phyloP scores from a whole-genome alignment of 129 eudicot genomes.

The Saposhnikovia divaricata region DNA sequence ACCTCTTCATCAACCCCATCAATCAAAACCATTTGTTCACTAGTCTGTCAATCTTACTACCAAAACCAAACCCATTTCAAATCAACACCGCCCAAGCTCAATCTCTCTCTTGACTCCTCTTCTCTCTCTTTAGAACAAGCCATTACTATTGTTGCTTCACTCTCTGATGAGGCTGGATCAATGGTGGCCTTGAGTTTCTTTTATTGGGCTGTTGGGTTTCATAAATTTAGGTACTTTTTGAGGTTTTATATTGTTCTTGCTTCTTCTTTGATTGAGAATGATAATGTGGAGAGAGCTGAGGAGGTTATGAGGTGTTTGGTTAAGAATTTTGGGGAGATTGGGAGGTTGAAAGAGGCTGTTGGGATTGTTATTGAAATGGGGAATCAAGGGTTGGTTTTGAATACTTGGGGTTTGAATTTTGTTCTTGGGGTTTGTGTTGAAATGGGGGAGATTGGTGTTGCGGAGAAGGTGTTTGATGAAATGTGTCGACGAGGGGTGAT shows the following conservation, averaged over 20 bases:
- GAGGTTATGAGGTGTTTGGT: slow-evolving; percentile 79
- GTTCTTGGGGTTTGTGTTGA: slow-evolving; percentile 36
- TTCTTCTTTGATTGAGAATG: slow-evolving; percentile 55
- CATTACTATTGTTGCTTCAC: slow-evolving; percentile 68
- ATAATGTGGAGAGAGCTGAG: slow-evolving; percentile 55
- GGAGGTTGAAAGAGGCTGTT: slow-evolving; percentile 76
- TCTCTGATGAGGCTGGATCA: slow-evolving; percentile 80
- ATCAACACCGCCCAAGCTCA: slow-evolving; percentile 40
- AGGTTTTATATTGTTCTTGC: slow-evolving; percentile 66
- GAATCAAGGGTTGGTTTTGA: slow-evolving; percentile 63
- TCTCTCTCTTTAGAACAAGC: slow-evolving; percentile 60
- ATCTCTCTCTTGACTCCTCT: slow-evolving; percentile 38
- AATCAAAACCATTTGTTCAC: slow-evolving; percentile 48
- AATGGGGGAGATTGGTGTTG: slow-evolving; percentile 45
- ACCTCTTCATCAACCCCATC: slow-evolving; percentile 16
- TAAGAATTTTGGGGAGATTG: slow-evolving; percentile 54
- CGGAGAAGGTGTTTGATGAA: slow-evolving; percentile 84
- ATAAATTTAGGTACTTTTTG: slow-evolving; percentile 54
- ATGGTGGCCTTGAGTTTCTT: slow-evolving; percentile 91
- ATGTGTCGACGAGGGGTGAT: slow-evolving; percentile 69
- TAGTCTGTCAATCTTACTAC: slow-evolving; percentile 67
- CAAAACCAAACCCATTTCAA: slow-evolving; percentile 45
- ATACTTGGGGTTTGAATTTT: slow-evolving; percentile 45
- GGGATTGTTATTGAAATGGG: slow-evolving; percentile 69
- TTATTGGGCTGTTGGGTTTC: slow-evolving; percentile 54